Evolutionary conservation across 2,329 filamentous ascomycete species (phyloP), one percentile per base, ranked within the genome.

Genomic region (Hirsutella thompsonii): DNA sequence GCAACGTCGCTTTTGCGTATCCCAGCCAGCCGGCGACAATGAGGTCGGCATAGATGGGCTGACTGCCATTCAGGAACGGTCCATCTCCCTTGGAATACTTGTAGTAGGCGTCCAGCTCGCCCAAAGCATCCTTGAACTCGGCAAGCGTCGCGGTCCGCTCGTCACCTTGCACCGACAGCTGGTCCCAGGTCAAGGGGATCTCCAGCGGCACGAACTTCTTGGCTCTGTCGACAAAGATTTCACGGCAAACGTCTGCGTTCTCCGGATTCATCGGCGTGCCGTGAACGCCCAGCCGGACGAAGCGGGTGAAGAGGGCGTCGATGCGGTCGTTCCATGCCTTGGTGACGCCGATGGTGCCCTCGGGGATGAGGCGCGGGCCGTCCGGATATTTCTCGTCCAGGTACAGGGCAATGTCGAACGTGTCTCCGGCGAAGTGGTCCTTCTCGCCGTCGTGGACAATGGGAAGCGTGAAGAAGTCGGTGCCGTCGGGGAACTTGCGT

Each of bases 341-440:
- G 36, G 44, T 45, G 43, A 60, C 72, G 40, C 68, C 63, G 14
- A 73, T 58, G 6, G 36, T 58, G 53, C 56, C 53, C 3, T 54
- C 37, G 0, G 68, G 68, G 48, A 80, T 73, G 2, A 81, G 60
- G 36, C 64, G 54, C 1, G 66, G 63, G 1, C 52, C 59, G 23
- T 55, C 43, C 0, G 74, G 72, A 41, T 72, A 77, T 0, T 53
- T 62, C 1, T 64, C 56, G 20, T 81, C 67, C 2, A 82, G 62
- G 49, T 79, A 72, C 20, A 69, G 56, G 6, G 78, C 79, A 44
- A 82, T 82, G 40, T 81, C 78, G 50, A 80, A 79, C 2, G 76
- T 75, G 57, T 83, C 79, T 5, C 78, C 78, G 3, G 81, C 42
- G 0, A 62, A 39, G 1, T 55, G 44, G 5, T 50, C 51, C 0